A percentile compares a stretch with the other conserved stretches of the same genome.
Evolutionary conservation across 176 grass and related monocot species (phyloP).

Genomic region (bread wheat (Triticum aestivum)): IWGSC_CS_RefSeq_v2.1 NC_057797.1:489076298-489076797

Average conservation of each 20-base stretch:
- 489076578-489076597: constrained; percentile 89
- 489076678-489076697: neutral
- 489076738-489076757: constrained; percentile 50
- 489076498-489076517: neutral
- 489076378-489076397: constrained; percentile 74
- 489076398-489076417: constrained; percentile 45
- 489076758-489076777: constrained; percentile 78
- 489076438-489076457: constrained; percentile 44
- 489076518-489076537: too few relatives aligned
- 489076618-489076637: constrained; percentile 57
- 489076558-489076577: constrained; percentile 54
- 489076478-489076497: neutral
- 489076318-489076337: constrained; percentile 67
- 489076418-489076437: constrained; percentile 39
- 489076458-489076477: neutral
- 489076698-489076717: neutral
- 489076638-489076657: constrained; percentile 38
- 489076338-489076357: constrained; percentile 54
- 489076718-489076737: neutral
- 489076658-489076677: neutral
- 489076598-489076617: constrained; percentile 50
- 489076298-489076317: constrained; percentile 53
- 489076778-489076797: constrained; percentile 40
- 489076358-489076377: constrained; percentile 72
- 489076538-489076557: constrained; percentile 57